Evolutionary conservation across 2,329 filamentous ascomycete genomes (phyloP).

Genomic region (Aspergillus hortae): DNA sequence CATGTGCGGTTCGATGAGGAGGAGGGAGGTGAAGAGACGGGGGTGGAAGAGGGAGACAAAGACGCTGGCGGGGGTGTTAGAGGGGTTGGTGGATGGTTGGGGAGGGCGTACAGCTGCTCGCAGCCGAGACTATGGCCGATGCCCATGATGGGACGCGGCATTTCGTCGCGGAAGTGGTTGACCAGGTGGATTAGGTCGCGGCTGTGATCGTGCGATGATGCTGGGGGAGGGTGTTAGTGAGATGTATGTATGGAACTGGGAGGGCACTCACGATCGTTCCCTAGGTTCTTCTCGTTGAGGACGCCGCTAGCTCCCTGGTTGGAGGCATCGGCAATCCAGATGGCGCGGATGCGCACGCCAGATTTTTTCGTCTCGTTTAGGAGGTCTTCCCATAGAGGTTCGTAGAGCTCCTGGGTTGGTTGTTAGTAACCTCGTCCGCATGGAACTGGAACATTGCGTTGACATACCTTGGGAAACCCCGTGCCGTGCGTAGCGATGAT

Average conservation of each 20-base stretch:
- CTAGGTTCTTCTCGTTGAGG: conserved; percentile 67
- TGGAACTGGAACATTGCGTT: too few species aligned
- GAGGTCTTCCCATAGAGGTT: conserved; percentile 79
- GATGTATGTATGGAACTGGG: background rate
- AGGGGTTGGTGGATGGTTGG: background rate
- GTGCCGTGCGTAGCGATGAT: conserved; percentile 54
- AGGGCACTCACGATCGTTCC: conserved; percentile 64
- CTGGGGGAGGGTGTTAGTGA: conserved; percentile 2
- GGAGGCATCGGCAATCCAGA: conserved; percentile 79
- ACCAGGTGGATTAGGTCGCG: conserved; percentile 67
- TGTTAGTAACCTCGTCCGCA: background rate
- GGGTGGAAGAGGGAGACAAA: conserved; percentile 70
- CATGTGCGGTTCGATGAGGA: conserved; percentile 63
- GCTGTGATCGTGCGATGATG: conserved; percentile 69
- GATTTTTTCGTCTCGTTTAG: conserved; percentile 50
- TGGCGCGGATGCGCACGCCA: conserved; percentile 65
- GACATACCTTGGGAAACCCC: conserved; percentile 61
- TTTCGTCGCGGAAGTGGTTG: conserved; percentile 29
- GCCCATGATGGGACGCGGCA: conserved; percentile 64
- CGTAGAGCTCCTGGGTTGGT: conserved; percentile 67
- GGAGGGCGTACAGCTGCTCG: conserved; percentile 49
- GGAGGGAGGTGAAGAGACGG: conserved; percentile 66
- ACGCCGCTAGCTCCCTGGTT: conserved; percentile 72
- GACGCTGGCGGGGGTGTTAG: conserved; percentile 25
- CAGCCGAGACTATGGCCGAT: conserved; percentile 84